These are phyloP conservation scores for Gossypium longicalyx DNA, from an alignment of 345 rosid species.

Conservation along the genomic window DNA sequence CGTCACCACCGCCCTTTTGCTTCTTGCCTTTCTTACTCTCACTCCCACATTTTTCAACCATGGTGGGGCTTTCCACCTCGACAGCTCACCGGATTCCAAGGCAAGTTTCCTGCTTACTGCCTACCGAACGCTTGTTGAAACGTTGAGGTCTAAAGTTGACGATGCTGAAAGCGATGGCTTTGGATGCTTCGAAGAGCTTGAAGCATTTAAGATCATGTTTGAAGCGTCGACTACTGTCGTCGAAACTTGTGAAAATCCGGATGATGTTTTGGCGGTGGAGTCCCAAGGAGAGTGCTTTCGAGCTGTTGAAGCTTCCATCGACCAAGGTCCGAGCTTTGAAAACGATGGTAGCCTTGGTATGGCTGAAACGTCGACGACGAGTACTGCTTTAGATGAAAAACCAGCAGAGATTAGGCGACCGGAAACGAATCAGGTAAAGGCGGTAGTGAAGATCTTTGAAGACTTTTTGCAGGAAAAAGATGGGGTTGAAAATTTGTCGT, in stretches of 20 bases:
- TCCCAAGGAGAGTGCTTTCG: slow-evolving; percentile 11
- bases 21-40: slow-evolving; percentile 54
- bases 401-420: background rate
- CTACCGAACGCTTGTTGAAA: slow-evolving; percentile 37
- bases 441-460: slow-evolving; percentile 29
- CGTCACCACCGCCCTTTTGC: slow-evolving; percentile 64
- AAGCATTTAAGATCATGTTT: slow-evolving; percentile 63
- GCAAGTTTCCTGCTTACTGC: slow-evolving; percentile 33
- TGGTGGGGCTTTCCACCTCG: slow-evolving; percentile 10
- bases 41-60: slow-evolving; percentile 12
- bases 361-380: background rate
- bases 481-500: slow-evolving; percentile 18
- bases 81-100: slow-evolving; percentile 33
- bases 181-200: slow-evolving; percentile 38
- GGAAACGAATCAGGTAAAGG: slow-evolving; percentile 13
- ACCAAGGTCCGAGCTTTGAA: slow-evolving; percentile 19
- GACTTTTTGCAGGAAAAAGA: slow-evolving; percentile 37
- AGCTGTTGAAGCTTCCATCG: slow-evolving; percentile 18
- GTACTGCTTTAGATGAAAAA: background rate
- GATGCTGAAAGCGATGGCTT: slow-evolving; percentile 26
- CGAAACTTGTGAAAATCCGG: slow-evolving; percentile 24
- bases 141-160: slow-evolving; percentile 35
- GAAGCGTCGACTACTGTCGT: slow-evolving; percentile 27
- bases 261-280: slow-evolving; percentile 18
- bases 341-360: background rate